A percentile compares a stretch with the other conserved stretches of the same genome.
Evolutionary conservation across 176 grass and related monocot genomes (phyloP).

Genomic region (Bromus sterilis): DNA sequence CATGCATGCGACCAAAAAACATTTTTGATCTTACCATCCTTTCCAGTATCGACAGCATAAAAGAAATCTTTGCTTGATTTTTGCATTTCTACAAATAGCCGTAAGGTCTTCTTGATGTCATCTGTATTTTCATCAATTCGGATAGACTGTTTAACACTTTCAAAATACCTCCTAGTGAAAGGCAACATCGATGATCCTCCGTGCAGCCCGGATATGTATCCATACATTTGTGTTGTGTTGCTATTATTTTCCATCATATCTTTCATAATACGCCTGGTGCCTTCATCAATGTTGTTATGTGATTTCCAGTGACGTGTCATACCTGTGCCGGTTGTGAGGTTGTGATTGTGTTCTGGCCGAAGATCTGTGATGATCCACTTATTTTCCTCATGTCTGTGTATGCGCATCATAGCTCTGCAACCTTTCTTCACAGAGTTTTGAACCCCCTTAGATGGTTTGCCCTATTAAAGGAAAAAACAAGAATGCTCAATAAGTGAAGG

Average conservation of each 20-base stretch:
- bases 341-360: background rate
- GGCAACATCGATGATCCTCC: background rate
- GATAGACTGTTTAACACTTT: background rate
- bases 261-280: background rate
- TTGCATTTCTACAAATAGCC: background rate
- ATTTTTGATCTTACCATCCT: background rate
- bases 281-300: background rate
- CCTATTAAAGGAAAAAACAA: background rate
- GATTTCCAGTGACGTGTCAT: background rate
- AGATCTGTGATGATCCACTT: background rate
- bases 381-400: background rate
- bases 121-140: background rate
- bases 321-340: too few relatives aligned
- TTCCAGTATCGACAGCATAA: background rate
- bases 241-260: background rate
- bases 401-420: background rate
- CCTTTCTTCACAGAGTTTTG: background rate
- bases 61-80: background rate
- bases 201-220: background rate
- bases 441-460: background rate
- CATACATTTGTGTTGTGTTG: background rate
- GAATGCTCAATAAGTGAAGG: too few relatives aligned
- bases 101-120: background rate
- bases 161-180: background rate
- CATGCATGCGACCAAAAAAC: background rate